Conservation (phyloP, 75 land plant species). For the Ceratopteris richardii region DNA sequence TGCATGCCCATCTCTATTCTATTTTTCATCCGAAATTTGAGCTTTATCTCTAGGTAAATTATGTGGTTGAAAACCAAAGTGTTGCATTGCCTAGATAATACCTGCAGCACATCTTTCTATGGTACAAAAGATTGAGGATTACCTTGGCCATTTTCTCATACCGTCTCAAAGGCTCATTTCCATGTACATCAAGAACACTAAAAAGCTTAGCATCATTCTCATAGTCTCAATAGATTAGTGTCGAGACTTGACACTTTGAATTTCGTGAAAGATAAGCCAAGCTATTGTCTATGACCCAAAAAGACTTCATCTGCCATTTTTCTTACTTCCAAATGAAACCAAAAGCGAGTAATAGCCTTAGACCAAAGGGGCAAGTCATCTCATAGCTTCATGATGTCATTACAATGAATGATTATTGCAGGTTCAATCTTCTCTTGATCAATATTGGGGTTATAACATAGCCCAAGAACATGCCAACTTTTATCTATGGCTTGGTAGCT, state of each 20-base stretch:
- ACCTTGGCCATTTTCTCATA: conserved; percentile 62
- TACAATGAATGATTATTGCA: no score
- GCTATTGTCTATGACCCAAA: no score
- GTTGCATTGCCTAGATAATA: conserved; percentile 80
- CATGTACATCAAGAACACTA: conserved; percentile 82
- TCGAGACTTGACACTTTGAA: conserved; percentile 53
- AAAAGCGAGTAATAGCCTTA: no score
- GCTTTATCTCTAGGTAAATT: conserved; percentile 64
- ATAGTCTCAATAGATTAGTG: conserved; percentile 96
- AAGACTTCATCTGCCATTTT: no score
- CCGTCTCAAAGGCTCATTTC: conserved; percentile 87
- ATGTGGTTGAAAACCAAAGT: conserved; percentile 65
- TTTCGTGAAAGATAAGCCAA: conserved; percentile 81
- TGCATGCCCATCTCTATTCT: conserved; percentile 10
- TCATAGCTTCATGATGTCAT: no score
- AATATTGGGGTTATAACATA: no score
- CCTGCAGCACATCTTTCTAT: conserved; percentile 88
- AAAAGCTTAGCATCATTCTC: conserved; percentile 96
- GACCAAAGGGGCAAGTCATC: no score
- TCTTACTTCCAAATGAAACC: no score
- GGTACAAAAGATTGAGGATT: conserved; percentile 76
- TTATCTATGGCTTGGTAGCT: no score
- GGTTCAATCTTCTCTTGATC: no score
- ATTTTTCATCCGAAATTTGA: conserved; percentile 13
- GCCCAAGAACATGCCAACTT: no score